Evolutionary conservation across 192 early-diverging fungal genomes (phyloP).

Genomic region (Dispira parvispora): DNA sequence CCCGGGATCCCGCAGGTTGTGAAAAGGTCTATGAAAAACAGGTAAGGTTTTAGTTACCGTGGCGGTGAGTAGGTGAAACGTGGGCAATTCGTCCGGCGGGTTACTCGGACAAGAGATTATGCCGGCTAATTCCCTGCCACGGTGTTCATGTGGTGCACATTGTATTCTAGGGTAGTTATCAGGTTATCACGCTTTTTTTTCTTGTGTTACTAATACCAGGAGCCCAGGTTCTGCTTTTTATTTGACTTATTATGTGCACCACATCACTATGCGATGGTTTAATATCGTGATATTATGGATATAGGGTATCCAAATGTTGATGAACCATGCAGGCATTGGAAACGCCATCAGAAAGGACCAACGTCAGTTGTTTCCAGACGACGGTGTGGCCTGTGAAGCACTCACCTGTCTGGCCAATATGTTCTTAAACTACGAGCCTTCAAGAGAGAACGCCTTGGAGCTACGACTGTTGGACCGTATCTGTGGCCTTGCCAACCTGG

Average conservation of each 20-base stretch:
- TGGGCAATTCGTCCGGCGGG: background rate
- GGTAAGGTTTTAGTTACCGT: background rate
- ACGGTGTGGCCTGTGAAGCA: background rate
- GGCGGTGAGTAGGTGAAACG: background rate
- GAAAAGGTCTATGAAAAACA: conserved; percentile 2
- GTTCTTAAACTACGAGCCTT: conserved; percentile 2
- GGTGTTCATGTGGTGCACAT: background rate
- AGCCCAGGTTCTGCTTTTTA: background rate
- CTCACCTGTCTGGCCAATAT: conserved; percentile 9
- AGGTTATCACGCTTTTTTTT: background rate
- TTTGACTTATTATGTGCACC: background rate
- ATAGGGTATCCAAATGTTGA: conserved; percentile 8
- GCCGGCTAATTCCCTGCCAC: background rate
- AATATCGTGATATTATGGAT: background rate
- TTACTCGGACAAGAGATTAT: background rate
- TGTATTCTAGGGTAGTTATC: background rate
- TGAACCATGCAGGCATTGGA: conserved; percentile 4
- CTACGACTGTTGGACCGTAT: background rate
- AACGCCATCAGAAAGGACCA: background rate
- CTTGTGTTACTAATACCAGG: background rate
- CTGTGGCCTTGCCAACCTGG: background rate
- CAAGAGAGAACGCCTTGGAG: background rate
- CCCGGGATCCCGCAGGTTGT: conserved; percentile 6
- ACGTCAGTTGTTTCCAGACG: background rate
- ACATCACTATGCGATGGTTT: background rate